phyloP scores from a whole-genome alignment of 2,329 filamentous ascomycete species.

The Aureobasidium sp. region DNA sequence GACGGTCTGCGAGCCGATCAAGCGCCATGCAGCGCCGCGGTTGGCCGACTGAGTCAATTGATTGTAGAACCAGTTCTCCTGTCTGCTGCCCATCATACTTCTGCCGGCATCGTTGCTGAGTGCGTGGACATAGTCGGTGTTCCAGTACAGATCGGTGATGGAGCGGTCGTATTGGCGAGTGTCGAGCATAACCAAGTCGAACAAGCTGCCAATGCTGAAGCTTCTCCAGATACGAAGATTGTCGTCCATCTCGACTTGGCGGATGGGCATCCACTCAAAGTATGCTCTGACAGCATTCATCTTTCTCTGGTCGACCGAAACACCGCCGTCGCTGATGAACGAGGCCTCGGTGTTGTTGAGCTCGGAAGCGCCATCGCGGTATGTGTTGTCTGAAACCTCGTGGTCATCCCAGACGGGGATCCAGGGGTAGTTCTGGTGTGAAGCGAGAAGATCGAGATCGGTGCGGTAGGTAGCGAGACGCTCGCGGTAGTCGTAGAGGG shows the following conservation, averaged over 20 bases:
- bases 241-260: conserved; percentile 62
- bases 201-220: conserved; percentile 57
- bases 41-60: conserved; percentile 38
- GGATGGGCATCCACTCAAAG: conserved; percentile 58
- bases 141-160: conserved; percentile 54
- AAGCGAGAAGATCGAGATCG: conserved; percentile 53
- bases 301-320: conserved; percentile 66
- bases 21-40: conserved; percentile 62
- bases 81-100: conserved; percentile 62
- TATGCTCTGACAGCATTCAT: conserved; percentile 66
- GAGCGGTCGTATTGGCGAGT: conserved; percentile 62
- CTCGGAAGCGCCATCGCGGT: conserved; percentile 52
- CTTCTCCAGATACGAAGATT: conserved; percentile 61
- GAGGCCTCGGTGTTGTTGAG: conserved; percentile 62
- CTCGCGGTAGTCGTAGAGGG: conserved; percentile 54
- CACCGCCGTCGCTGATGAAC: conserved; percentile 49
- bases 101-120: conserved; percentile 62
- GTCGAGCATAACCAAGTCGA: conserved; percentile 63
- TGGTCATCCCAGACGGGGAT: conserved; percentile 61
- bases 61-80: conserved; percentile 69
- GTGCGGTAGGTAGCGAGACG: conserved; percentile 53
- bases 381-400: conserved; percentile 60
- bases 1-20: conserved; percentile 65
- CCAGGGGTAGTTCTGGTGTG: conserved; percentile 53
- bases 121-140: conserved; percentile 51